Evolutionary conservation across 2,329 filamentous ascomycete species (phyloP).

Genomic region (Myrmaecium sp.): DNA sequence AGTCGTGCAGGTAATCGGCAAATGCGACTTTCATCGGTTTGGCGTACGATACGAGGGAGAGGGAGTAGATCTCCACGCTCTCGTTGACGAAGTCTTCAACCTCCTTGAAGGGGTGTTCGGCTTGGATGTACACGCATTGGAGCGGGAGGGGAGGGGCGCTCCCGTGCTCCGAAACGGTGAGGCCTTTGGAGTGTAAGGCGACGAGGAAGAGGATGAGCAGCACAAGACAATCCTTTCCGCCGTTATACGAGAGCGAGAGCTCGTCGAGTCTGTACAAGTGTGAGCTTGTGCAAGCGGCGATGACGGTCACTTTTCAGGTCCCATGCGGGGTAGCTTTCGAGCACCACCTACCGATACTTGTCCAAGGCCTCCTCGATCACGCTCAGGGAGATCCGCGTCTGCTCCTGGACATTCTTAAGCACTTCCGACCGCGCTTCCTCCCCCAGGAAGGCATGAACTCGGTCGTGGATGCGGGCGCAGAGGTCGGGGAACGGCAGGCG

Average conservation of each 20-base stretch:
- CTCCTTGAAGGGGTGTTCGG: constrained; percentile 65
- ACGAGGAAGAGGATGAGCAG: constrained; percentile 76
- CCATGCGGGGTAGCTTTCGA: too few species aligned
- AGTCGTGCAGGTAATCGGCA: constrained; percentile 53
- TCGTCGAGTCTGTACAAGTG: constrained; percentile 44
- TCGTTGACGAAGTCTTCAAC: constrained; percentile 68
- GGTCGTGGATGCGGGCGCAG: constrained; percentile 36
- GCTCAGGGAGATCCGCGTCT: constrained; percentile 53
- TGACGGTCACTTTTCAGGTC: constrained; percentile 2
- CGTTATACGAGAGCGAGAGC: constrained; percentile 87
- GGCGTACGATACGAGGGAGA: constrained; percentile 58
- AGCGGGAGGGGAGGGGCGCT: constrained; percentile 32
- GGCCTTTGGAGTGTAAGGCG: constrained; percentile 27
- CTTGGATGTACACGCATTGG: constrained; percentile 78
- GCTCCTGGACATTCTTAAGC: constrained; percentile 50
- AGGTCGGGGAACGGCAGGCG: constrained; percentile 30
- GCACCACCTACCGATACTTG: constrained; percentile 50
- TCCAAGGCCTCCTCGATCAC: constrained; percentile 61
- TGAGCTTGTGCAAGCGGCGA: constrained; percentile 7
- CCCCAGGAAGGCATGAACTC: constrained; percentile 49
- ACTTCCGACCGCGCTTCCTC: constrained; percentile 31
- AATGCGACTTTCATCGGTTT: constrained; percentile 71
- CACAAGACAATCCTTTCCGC: constrained; percentile 93
- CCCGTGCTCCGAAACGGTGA: constrained; percentile 10
- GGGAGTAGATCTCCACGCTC: constrained; percentile 51